These are phyloP conservation scores for Meredithiella fracta DNA, from an alignment of 2,329 filamentous ascomycete genomes.

Conservation along the genomic window DNA sequence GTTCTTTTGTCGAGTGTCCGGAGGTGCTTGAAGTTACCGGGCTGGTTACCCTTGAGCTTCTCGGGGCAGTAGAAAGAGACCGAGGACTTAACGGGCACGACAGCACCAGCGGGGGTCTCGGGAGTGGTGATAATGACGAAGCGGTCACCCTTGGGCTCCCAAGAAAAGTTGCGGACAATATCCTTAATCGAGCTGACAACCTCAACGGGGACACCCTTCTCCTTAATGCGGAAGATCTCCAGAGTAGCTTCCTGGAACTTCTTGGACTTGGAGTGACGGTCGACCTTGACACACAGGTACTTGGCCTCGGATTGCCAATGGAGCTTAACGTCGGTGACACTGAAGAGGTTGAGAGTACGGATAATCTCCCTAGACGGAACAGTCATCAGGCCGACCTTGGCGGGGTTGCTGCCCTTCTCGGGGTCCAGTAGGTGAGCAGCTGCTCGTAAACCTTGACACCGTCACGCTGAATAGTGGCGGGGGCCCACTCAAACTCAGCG, in stretches of 20 bases:
- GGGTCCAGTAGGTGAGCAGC: constrained; percentile 98
- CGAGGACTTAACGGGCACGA: constrained; percentile 80
- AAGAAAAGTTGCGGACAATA: constrained; percentile 97
- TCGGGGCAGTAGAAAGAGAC: constrained; percentile 96
- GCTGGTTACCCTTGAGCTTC: constrained; percentile 63
- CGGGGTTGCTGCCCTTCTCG: constrained; percentile 93
- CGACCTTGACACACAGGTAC: constrained; percentile 96
- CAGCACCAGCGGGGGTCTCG: constrained; percentile 60
- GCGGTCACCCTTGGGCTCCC: constrained; percentile 94
- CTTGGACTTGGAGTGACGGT: constrained; percentile 97
- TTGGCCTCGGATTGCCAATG: constrained; percentile 95
- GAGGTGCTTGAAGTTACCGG: constrained; percentile 93
- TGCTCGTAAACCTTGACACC: constrained; percentile 87
- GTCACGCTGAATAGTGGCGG: constrained; percentile 63
- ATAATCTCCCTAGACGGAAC: constrained; percentile 89
- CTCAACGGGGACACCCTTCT: constrained; percentile 96
- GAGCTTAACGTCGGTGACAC: constrained; percentile 90
- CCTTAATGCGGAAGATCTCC: constrained; percentile 91
- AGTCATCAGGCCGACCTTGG: constrained; percentile 92
- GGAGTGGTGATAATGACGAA: constrained; percentile 95
- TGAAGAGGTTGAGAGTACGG: constrained; percentile 91
- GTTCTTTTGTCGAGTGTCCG: constrained; percentile 96
- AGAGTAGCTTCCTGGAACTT: constrained; percentile 94
- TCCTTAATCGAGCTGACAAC: constrained; percentile 97
- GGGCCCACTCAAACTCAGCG: constrained; percentile 96